Conservation (phyloP, 306 rosid species). For the Potentilla sterilis region DNA sequence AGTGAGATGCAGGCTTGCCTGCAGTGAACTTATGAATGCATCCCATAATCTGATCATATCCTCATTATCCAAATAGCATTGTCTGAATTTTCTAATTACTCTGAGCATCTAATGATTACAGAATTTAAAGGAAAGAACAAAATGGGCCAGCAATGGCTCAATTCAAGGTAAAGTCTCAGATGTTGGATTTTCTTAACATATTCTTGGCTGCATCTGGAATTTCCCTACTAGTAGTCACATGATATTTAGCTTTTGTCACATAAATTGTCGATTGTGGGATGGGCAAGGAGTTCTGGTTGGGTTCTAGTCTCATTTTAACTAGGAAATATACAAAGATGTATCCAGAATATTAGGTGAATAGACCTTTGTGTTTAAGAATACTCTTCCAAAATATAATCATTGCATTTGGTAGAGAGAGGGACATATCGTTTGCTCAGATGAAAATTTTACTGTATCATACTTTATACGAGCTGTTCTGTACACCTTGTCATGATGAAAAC, state of each 20-base stretch:
- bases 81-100: neutral
- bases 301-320: constrained; percentile 1
- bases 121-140: neutral
- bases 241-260: neutral
- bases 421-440: constrained; percentile 3
- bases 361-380: neutral
- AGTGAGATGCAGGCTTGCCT: neutral
- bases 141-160: neutral
- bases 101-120: neutral
- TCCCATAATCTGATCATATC: neutral
- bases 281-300: neutral
- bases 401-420: neutral
- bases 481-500: neutral
- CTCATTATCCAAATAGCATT: neutral
- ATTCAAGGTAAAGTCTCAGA: neutral
- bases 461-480: neutral
- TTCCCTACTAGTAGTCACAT: neutral
- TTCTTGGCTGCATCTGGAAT: neutral
- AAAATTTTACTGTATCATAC: neutral
- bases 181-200: neutral
- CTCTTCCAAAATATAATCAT: constrained; percentile 7
- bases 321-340: neutral
- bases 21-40: neutral
- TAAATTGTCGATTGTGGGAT: neutral
- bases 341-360: neutral